These are phyloP conservation scores for Ammopiptanthus mongolicus DNA, from an alignment of 306 rosid species.

Conservation along the genomic window DNA sequence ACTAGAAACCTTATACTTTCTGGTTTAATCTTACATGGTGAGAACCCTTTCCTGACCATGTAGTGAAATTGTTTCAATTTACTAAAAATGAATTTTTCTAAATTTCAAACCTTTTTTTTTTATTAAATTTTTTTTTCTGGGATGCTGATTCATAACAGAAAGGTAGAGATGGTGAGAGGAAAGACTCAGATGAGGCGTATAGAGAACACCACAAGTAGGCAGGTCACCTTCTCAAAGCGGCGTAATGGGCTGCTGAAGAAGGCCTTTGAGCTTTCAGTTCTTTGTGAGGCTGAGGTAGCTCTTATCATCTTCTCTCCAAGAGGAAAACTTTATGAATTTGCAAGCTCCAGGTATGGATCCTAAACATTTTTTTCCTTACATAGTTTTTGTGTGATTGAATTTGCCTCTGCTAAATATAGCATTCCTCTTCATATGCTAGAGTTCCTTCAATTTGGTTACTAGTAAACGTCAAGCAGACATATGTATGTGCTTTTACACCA, in stretches of 20 bases:
- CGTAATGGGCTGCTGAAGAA: constrained; percentile 75
- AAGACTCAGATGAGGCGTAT: constrained; percentile 80
- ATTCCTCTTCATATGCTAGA: not conserved
- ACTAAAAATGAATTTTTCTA: not conserved
- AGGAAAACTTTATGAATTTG: constrained; percentile 39
- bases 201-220: constrained; percentile 74
- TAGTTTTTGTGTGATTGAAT: not conserved
- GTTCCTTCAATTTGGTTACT: not conserved
- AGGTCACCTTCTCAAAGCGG: constrained; percentile 77
- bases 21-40: not conserved
- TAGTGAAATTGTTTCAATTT: not conserved
- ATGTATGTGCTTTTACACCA: not conserved
- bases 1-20: not conserved
- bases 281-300: constrained; percentile 59
- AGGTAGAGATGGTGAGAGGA: constrained; percentile 70
- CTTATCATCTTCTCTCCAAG: constrained; percentile 42
- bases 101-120: not conserved
- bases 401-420: not conserved
- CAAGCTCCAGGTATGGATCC: constrained; percentile 28
- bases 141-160: not conserved
- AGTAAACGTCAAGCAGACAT: not conserved
- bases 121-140: not conserved
- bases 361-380: not conserved
- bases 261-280: constrained; percentile 82
- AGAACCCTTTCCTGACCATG: not conserved